These are phyloP conservation scores for Conticribra weissflogii DNA, from an alignment of 108 stramenopile genomes.

Conservation along the genomic window DNA sequence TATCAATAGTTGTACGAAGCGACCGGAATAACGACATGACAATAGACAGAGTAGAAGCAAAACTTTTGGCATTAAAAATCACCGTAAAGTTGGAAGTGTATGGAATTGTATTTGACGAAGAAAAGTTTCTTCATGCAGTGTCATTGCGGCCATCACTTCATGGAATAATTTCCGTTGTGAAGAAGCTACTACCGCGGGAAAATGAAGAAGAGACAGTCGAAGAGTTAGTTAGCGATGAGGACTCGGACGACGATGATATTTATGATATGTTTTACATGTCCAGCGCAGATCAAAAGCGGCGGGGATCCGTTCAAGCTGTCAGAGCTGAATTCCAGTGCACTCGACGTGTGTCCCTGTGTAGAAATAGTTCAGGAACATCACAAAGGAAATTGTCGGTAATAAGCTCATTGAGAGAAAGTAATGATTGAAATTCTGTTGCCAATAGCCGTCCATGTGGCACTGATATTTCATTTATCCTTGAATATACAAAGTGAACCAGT, in stretches of 20 bases:
- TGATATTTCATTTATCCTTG: no score
- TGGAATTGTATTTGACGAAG: conserved; percentile 39
- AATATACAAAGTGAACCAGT: no score
- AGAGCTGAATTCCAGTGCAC: background rate
- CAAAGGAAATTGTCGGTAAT: background rate
- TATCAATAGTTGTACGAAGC: background rate
- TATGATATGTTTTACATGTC: conserved; percentile 51
- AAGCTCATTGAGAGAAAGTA: no score
- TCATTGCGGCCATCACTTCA: conserved; percentile 29
- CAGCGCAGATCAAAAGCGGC: conserved; percentile 16
- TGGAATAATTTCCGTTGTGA: conserved; percentile 30
- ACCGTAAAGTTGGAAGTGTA: conserved; percentile 51
- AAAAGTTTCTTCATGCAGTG: conserved; percentile 40
- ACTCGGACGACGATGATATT: conserved; percentile 36
- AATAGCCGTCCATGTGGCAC: no score
- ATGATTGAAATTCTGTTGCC: no score
- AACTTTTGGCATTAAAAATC: conserved; percentile 40
- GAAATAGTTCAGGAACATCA: background rate
- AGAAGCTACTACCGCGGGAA: conserved; percentile 32
- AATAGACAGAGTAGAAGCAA: conserved; percentile 43
- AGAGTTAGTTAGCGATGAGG: conserved; percentile 3
- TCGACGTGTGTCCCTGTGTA: conserved; percentile 1
- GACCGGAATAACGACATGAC: background rate
- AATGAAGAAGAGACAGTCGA: conserved; percentile 2
- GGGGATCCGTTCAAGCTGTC: conserved; percentile 14